Conservation (phyloP, 176 grass and related monocot genomes). For the Triticum monococcum region DNA sequence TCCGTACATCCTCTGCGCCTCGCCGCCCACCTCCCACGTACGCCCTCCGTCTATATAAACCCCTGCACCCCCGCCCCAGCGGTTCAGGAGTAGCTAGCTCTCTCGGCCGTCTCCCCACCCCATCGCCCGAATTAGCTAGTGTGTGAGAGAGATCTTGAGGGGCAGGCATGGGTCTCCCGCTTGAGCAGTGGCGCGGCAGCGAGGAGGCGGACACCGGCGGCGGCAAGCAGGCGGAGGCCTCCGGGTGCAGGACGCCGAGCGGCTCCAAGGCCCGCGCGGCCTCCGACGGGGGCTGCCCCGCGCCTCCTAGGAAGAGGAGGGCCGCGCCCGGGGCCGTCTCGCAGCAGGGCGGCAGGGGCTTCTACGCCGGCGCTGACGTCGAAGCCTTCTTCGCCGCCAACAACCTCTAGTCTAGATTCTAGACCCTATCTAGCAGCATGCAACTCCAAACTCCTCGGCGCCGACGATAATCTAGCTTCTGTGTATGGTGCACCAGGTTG, state of each 20-base stretch:
- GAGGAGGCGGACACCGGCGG: background rate
- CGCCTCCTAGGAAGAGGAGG: constrained; percentile 38
- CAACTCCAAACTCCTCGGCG: background rate
- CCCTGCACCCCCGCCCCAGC: no score
- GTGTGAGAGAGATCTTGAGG: background rate
- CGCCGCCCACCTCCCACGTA: background rate
- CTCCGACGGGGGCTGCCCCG: constrained; percentile 20
- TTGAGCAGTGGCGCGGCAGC: background rate
- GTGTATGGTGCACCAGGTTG: no score
- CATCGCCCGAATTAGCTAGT: background rate
- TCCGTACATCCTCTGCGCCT: background rate
- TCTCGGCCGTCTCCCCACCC: background rate
- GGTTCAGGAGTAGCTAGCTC: background rate
- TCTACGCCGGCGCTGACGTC: constrained; percentile 48
- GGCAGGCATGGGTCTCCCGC: constrained; percentile 9
- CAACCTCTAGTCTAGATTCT: constrained; percentile 43
- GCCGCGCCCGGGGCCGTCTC: background rate
- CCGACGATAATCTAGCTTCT: no score
- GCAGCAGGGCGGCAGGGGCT: constrained; percentile 31
- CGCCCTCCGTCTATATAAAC: background rate
- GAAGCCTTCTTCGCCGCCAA: constrained; percentile 54
- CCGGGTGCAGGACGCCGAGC: constrained; percentile 43
- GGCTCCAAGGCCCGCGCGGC: background rate
- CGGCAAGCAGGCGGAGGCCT: background rate
- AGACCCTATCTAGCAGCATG: background rate